Base-by-base conservation (phyloP, 2,329 filamentous ascomycete species). In the Lecanicillium sp. region DNA sequence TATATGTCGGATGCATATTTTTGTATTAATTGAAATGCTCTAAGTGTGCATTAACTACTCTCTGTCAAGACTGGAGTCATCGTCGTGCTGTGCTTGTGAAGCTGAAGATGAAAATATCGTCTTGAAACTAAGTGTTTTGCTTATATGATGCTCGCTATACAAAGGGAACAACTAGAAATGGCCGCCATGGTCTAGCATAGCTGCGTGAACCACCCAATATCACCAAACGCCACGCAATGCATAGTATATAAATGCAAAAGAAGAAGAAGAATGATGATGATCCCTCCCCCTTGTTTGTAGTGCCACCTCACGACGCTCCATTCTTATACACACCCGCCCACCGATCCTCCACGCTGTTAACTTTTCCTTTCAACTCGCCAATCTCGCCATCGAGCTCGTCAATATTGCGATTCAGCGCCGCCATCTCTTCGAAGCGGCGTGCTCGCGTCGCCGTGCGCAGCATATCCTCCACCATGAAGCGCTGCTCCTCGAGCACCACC, bases 401-500 rank as follows among this genome's bases (percentile, higher is more conserved):
- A 19, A 87, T 64, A 50, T 95, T 95, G 42, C 80, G 72, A 4
- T 80, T 80, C 41, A 95, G 63, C 9, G 85, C 85, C 40, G 78
- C 76, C 3, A 94, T 85, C 59, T 95, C 89, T 52, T 95, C 89
- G 48, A 94, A 94, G 42, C 85, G 79, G 19, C 85, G 70, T 9
- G 83, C 76, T 30, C 80, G 81, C 34, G 81, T 82, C 1, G 88
- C 86, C 43, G 81, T 77, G 7, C 75, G 76, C 32, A 94, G 77
- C 87, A 94, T 94, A 49, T 85, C 80, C 28, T 80, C 78, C 0
- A 95, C 87, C 62, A 95, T 78, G 60, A 94, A 94, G 46, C 80
- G 83, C 58, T 95, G 89, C 61, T 95, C 89, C 57, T 95, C 87
- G 1, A 95, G 70, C 6, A 95, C 81, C 20, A 92, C 83, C 11